A percentile compares a stretch with the other conserved stretches of the same genome.
These are phyloP conservation scores for Diaporthe australafricana DNA, from an alignment of 2,329 filamentous ascomycete species.

Conservation along the genomic window DNA sequence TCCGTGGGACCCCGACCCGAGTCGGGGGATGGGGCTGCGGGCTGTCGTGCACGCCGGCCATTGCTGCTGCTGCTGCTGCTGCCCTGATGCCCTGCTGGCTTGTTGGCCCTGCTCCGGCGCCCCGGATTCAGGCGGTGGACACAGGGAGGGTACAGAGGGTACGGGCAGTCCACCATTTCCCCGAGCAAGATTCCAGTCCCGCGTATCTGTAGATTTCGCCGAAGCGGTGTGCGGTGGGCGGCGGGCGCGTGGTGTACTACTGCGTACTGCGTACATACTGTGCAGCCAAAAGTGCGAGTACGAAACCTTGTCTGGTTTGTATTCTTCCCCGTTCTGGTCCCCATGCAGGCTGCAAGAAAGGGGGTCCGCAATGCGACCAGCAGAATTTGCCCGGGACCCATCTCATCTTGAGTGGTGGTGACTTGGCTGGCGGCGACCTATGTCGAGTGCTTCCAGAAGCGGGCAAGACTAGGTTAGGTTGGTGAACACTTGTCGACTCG, in stretches of 20 bases:
- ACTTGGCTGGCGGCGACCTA: not conserved
- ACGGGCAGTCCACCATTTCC: not conserved
- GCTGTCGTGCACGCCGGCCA: slow-evolving; percentile 19
- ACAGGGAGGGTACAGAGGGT: not conserved
- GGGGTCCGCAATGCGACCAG: not conserved
- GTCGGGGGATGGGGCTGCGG: slow-evolving; percentile 25
- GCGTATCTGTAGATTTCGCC: slow-evolving; percentile 4
- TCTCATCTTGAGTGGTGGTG: not conserved
- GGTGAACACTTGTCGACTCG: not conserved
- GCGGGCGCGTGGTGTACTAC: not conserved
- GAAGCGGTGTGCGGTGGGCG: slow-evolving; percentile 22
- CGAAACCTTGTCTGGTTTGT: slow-evolving; percentile 3
- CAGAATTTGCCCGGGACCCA: not conserved
- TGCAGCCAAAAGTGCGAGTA: slow-evolving; percentile 6
- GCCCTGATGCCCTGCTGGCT: not conserved
- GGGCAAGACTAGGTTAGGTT: not conserved
- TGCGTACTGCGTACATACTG: slow-evolving; percentile 6
- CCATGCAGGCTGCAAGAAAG: slow-evolving; percentile 5
- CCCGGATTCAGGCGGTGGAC: slow-evolving; percentile 7
- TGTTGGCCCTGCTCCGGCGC: slow-evolving; percentile 15
- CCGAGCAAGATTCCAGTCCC: slow-evolving; percentile 4
- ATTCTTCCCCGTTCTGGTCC: not conserved
- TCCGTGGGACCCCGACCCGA: slow-evolving; percentile 23
- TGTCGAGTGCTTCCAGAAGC: not conserved
- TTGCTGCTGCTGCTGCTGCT: slow-evolving; percentile 4